Base-by-base conservation (phyloP, 116 monocot species). In the Posidonia oceanica region DNA sequence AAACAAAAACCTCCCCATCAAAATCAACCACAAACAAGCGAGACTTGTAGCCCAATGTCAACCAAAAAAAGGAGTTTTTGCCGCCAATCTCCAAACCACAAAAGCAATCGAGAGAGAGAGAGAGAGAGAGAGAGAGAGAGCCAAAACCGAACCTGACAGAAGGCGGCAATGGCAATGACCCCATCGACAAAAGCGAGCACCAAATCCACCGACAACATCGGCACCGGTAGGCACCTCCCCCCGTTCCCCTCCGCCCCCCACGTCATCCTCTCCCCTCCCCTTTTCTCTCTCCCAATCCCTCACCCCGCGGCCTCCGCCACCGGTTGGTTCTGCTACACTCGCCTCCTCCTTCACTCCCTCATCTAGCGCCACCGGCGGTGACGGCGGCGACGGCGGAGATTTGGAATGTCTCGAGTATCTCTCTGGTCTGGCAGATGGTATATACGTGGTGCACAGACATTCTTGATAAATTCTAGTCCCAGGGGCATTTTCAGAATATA, bases 111-210 rank as follows among this genome's bases (percentile, higher is more conserved):
- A 63, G 14, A 36, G 37, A 29, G 37, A 16, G 51, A 18, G 12
- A 36, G 37, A 29, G 37, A 16, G 51, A 18, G 12, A 37, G 4
- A n/a, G 7, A 55, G 36, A 55, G 23, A 54, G 15, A 13, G 39
- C 7, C 14, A 21, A 58, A 58, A 58, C 20, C 37, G 0, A 29
- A 68, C 70, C 70, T 70, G 70, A 20, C 39, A 70, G 58, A 70
- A 70, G 17, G 70, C 54, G 39, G 56, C 13, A 55, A 70, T 4
- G 11, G 58, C 36, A 58, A 58, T 70, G 56, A 22, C 68, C 17
- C 68, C 68, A 36, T 68, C 21, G 1, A 68, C 54, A 5, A 53
- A 21, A 54, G 52, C 68, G 29, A 68, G 68, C 17, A 54, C 68
- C 68, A 54, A 68, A 68, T 68, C 68, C 29, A 54, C 53, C 36